These are phyloP conservation scores for Cardamine chenopodiifolia DNA, from an alignment of 345 rosid species.

Conservation along the genomic window DNA sequence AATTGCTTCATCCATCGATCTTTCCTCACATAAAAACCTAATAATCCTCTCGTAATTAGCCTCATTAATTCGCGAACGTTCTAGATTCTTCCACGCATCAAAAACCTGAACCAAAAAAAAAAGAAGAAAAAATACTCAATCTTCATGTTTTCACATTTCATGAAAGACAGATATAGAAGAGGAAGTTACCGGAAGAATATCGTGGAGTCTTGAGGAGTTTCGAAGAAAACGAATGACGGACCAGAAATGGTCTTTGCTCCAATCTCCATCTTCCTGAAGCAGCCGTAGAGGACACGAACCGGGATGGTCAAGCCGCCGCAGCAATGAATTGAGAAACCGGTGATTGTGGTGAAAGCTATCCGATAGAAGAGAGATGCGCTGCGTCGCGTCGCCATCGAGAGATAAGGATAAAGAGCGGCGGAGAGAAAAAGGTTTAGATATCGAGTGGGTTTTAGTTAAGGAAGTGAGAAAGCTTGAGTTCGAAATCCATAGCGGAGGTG, in stretches of 20 bases:
- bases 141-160: background rate
- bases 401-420: slow-evolving; percentile 31
- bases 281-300: slow-evolving; percentile 53
- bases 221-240: slow-evolving; percentile 57
- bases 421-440: slow-evolving; percentile 22
- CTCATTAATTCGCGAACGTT: slow-evolving; percentile 52
- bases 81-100: slow-evolving; percentile 62
- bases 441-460: background rate
- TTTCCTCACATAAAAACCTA: slow-evolving; percentile 52
- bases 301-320: slow-evolving; percentile 44
- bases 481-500: slow-evolving; percentile 30
- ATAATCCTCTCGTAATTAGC: slow-evolving; percentile 60
- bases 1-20: slow-evolving; percentile 52
- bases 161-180: background rate
- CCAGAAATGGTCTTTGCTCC: slow-evolving; percentile 69
- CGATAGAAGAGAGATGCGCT: slow-evolving; percentile 49
- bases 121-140: background rate
- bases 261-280: slow-evolving; percentile 67
- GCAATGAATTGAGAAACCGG: slow-evolving; percentile 45
- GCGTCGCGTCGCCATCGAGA: slow-evolving; percentile 28
- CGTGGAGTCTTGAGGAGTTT: slow-evolving; percentile 47
- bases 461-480: slow-evolving; percentile 14
- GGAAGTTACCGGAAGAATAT: slow-evolving; percentile 59
- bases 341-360: slow-evolving; percentile 49
- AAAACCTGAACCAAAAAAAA: slow-evolving; percentile 52